Evolutionary conservation across 2,329 filamentous ascomycete genomes (phyloP).

Genomic region (Alternaria sp.): DNA sequence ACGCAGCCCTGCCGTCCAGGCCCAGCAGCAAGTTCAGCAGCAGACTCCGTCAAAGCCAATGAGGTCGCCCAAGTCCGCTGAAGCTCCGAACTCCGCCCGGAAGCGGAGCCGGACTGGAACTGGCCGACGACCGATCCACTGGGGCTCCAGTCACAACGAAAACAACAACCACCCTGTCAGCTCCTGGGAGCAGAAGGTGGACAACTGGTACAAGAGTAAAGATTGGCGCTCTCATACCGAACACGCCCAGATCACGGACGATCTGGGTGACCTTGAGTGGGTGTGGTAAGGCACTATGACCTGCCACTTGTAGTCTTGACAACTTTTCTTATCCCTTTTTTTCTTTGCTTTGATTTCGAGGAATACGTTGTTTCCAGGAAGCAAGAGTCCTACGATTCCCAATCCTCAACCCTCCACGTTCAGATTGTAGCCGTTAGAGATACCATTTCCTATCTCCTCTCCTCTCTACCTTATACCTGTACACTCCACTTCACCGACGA

Average conservation of each 20-base stretch:
- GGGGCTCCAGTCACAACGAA: constrained; percentile 46
- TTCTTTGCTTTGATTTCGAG: constrained; percentile 30
- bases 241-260: constrained; percentile 56
- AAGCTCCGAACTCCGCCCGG: constrained; percentile 42
- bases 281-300: constrained; percentile 81
- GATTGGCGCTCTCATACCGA: constrained; percentile 57
- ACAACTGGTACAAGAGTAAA: constrained; percentile 54
- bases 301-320: constrained; percentile 63
- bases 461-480: constrained; percentile 26
- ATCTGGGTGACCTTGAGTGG: constrained; percentile 87
- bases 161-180: constrained; percentile 26
- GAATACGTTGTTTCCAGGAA: constrained; percentile 26
- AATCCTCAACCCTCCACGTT: constrained; percentile 19
- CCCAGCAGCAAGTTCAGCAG: constrained; percentile 45
- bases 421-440: constrained; percentile 48
- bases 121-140: constrained; percentile 46
- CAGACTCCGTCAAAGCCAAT: constrained; percentile 51
- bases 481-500: constrained; percentile 28
- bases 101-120: constrained; percentile 50
- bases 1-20: constrained; percentile 64
- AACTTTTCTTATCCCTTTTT: constrained; percentile 45
- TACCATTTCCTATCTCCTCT: constrained; percentile 46
- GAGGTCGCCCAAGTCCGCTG: constrained; percentile 41
- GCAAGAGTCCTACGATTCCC: constrained; percentile 32
- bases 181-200: constrained; percentile 45